Percentiles rank a stretch among this genome's conserved stretches.
Evolutionary conservation across 176 grass and related monocot genomes (phyloP).

Genomic region (bread wheat (Triticum aestivum)): IWGSC_CS_RefSeq_v2.1 NC_057806.1:700079189-700079688

Average conservation of each 20-base stretch:
- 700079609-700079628: not conserved
- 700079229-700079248: not conserved
- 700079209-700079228: not conserved
- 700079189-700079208: not conserved
- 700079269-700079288: not conserved
- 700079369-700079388: slow-evolving; percentile 44
- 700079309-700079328: not conserved
- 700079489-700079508: not conserved
- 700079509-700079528: slow-evolving; percentile 7
- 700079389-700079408: slow-evolving; percentile 47
- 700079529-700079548: slow-evolving; percentile 68
- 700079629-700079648: slow-evolving; percentile 22
- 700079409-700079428: slow-evolving; percentile 53
- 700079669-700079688: slow-evolving; percentile 65
- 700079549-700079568: slow-evolving; percentile 52
- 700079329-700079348: not conserved
- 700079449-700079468: slow-evolving; percentile 18
- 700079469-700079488: slow-evolving; percentile 2
- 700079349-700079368: slow-evolving; percentile 19
- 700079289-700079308: not conserved
- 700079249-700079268: not conserved
- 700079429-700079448: slow-evolving; percentile 39
- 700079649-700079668: slow-evolving; percentile 60
- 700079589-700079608: slow-evolving; percentile 26
- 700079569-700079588: slow-evolving; percentile 55